Percentiles rank a stretch among this genome's conserved stretches.
These are phyloP conservation scores for Penicillium verhagenii DNA, from an alignment of 495 filamentous ascomycete genomes.

Conservation along the genomic window DNA sequence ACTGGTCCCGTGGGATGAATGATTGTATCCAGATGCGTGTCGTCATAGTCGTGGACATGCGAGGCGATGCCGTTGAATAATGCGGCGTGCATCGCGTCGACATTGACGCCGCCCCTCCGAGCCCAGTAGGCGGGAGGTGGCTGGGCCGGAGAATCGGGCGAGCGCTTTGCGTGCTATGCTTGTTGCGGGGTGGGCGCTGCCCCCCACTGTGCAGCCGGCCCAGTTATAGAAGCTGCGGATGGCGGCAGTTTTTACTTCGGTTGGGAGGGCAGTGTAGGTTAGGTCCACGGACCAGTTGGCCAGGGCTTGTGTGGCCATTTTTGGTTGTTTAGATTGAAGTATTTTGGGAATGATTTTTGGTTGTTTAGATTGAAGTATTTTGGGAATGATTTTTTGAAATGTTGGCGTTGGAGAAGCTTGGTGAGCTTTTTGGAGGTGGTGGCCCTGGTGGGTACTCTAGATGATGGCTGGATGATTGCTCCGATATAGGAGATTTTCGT, in stretches of 20 bases:
- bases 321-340: background rate
- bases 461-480: background rate
- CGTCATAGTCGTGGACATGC: constrained; percentile 58
- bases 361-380: background rate
- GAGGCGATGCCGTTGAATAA: constrained; percentile 55
- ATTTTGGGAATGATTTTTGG: background rate
- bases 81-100: constrained; percentile 52
- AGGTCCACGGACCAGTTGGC: constrained; percentile 8
- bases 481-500: background rate
- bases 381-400: background rate
- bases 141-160: constrained; percentile 43
- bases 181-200: constrained; percentile 44
- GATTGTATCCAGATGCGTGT: constrained; percentile 56
- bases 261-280: constrained; percentile 6
- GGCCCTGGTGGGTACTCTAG: no score
- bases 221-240: constrained; percentile 48
- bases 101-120: constrained; percentile 19
- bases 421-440: no score
- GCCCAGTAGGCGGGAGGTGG: constrained; percentile 45
- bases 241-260: constrained; percentile 19
- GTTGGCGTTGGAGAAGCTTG: no score
- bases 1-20: constrained; percentile 56
- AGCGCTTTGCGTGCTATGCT: constrained; percentile 44
- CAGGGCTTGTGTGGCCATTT: constrained; percentile 14
- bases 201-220: constrained; percentile 51